phyloP scores from a whole-genome alignment of 768 basidiomycete genomes.

The Leccinum imitatum region DNA sequence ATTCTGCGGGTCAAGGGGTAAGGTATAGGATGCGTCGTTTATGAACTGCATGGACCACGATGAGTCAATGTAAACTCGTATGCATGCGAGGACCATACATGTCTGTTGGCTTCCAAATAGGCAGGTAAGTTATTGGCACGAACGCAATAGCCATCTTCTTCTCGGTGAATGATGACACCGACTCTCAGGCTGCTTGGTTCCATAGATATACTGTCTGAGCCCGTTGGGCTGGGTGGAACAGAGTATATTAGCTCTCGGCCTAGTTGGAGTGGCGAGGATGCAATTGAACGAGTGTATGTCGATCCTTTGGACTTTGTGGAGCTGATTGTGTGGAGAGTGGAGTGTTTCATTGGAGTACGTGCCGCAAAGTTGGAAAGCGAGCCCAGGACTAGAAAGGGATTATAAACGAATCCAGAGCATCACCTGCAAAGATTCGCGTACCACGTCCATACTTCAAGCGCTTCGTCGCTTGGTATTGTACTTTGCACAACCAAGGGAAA shows the following conservation, averaged over 20 bases:
- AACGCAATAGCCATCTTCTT: slow-evolving; percentile 54
- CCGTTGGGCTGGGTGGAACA: slow-evolving; percentile 45
- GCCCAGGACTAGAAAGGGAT: slow-evolving; percentile 41
- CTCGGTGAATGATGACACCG: slow-evolving; percentile 59
- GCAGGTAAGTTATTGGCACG: slow-evolving; percentile 75
- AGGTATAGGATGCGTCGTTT: slow-evolving; percentile 46
- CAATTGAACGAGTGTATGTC: slow-evolving; percentile 1
- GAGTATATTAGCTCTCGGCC: slow-evolving; percentile 37
- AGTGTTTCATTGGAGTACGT: slow-evolving; percentile 52
- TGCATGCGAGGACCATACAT: slow-evolving; percentile 44
- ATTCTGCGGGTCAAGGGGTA: slow-evolving; percentile 61
- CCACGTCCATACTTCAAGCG: slow-evolving; percentile 58
- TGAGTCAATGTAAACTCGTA: slow-evolving; percentile 10
- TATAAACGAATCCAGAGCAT: not conserved
- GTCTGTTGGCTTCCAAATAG: slow-evolving; percentile 79
- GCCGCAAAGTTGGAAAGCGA: slow-evolving; percentile 44
- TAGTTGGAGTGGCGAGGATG: slow-evolving; percentile 23
- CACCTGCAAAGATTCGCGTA: slow-evolving; percentile 28
- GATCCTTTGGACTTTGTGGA: slow-evolving; percentile 17
- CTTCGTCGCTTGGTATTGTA: slow-evolving; percentile 70
- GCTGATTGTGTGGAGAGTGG: slow-evolving; percentile 43
- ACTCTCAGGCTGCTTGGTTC: slow-evolving; percentile 55
- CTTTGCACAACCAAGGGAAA: slow-evolving; percentile 88
- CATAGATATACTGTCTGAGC: slow-evolving; percentile 36
- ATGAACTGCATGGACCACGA: slow-evolving; percentile 41